Percentiles rank a stretch among this genome's conserved stretches.
Conservation (phyloP, 805 yeast species). For the Saturnispora zaruensis region DNA sequence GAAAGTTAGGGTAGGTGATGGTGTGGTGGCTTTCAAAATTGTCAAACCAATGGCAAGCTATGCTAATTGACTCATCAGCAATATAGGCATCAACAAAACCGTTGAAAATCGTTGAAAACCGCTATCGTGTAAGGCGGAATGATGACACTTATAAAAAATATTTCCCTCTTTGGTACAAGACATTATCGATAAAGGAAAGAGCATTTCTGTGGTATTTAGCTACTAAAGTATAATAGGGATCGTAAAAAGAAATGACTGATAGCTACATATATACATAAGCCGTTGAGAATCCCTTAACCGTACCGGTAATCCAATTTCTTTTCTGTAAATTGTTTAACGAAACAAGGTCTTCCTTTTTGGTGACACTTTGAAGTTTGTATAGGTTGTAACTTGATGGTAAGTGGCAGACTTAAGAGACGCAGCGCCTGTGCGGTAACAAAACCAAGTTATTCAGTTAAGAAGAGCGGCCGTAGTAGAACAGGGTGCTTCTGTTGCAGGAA, state of each 20-base stretch:
- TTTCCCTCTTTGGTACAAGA: not conserved
- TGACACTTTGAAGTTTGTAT: not conserved
- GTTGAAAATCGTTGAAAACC: not conserved
- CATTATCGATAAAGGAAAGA: not conserved
- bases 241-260: not conserved
- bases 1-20: not conserved
- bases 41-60: not conserved
- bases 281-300: not conserved
- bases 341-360: not conserved
- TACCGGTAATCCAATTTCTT: not conserved
- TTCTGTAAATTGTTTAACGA: not conserved
- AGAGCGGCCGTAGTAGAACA: constrained; percentile 9
- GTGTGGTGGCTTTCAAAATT: not conserved
- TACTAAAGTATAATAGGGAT: not conserved
- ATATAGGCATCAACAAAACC: not conserved
- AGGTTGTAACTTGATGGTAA: not conserved
- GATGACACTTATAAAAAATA: not conserved
- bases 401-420: not conserved
- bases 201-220: not conserved
- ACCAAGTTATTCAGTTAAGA: not conserved
- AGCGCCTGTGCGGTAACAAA: not conserved
- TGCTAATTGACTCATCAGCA: not conserved
- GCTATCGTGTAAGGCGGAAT: not conserved
- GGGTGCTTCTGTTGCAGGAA: constrained; percentile 25
- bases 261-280: not conserved